Conservation (phyloP, 2,329 filamentous ascomycete species). For the Graphium sp. region DNA sequence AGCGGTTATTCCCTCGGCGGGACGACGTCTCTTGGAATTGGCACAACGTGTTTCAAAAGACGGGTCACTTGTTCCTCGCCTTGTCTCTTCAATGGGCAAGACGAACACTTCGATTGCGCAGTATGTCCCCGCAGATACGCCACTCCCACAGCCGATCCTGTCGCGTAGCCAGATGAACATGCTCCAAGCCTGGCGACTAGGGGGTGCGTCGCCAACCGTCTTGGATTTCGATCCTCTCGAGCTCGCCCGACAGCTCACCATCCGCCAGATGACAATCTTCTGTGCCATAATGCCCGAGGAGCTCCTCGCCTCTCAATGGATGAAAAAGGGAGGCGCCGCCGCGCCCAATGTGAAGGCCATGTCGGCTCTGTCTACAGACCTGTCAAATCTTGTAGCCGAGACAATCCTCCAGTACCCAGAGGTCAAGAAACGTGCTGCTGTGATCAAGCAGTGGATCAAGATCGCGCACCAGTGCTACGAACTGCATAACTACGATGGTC, state of each 20-base stretch:
- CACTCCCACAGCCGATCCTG: constrained; percentile 52
- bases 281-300: constrained; percentile 87
- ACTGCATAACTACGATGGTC: constrained; percentile 85
- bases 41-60: constrained; percentile 61
- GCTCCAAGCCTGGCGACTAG: constrained; percentile 58
- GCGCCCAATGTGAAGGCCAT: constrained; percentile 87
- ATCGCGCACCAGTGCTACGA: constrained; percentile 74
- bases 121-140: constrained; percentile 53
- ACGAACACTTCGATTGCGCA: constrained; percentile 59
- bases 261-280: constrained; percentile 84
- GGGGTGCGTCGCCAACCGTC: constrained; percentile 54
- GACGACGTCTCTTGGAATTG: constrained; percentile 65
- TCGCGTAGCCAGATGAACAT: constrained; percentile 61
- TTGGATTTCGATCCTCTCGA: constrained; percentile 86
- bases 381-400: constrained; percentile 85
- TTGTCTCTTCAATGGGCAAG: constrained; percentile 78
- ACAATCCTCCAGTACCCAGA: constrained; percentile 81
- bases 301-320: constrained; percentile 83
- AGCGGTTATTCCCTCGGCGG: constrained; percentile 55
- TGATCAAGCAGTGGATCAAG: constrained; percentile 98
- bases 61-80: constrained; percentile 61
- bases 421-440: constrained; percentile 73
- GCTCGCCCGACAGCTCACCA: constrained; percentile 76
- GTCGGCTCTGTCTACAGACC: constrained; percentile 79
- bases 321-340: constrained; percentile 64